Evolutionary conservation across 371 early-diverging fungal species (phyloP), one percentile per base, ranked within the genome.

Genomic region (Mucor velutinosus): DNA sequence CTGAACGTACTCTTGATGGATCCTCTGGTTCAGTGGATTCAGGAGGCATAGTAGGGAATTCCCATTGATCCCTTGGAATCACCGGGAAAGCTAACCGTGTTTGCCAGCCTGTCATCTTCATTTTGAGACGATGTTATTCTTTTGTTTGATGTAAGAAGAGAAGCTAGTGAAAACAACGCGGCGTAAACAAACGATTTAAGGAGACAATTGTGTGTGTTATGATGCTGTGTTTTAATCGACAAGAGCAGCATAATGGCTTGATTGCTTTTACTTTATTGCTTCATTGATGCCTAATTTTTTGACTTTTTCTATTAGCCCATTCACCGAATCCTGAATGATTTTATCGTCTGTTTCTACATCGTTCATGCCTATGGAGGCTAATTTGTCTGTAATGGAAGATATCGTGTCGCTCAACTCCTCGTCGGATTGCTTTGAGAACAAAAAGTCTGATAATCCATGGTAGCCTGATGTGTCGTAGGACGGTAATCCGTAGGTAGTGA

Each of bases 281-380:
- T 64, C 33, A 35, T 64, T 69, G 37, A 82, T 70, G 7, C 79
- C 75, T 14, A 82, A 41, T 60, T 70, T 58, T n/a, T 76, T 77
- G 11, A 79, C 76, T 62, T 77, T 82, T 29, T 76, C 79, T 70
- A 82, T 76, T 60, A 82, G 55, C 4, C 65, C 68, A 58, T 77
- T 75, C 25, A 82, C 58, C 2, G 76, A 76, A 59, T 76, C 74
- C 14, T 72, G 69, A 4, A 77, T 21, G 11, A 62, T 62, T 7
- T 60, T 69, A 6, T 61, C 49, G 14, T 59, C 47, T 27, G 37
- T 35, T 7, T 72, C 58, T 6, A 30, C 64, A 53, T 73, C 69
- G 27, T 3, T 58, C 32, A 73, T 55, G 11, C 69, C 65, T 37
- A 75, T 70, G 14, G 39, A n/a, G 8, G 66, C 53, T 32, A 75